phyloP scores from a whole-genome alignment of 257 asterid species.

The Primulina tabacum region DNA sequence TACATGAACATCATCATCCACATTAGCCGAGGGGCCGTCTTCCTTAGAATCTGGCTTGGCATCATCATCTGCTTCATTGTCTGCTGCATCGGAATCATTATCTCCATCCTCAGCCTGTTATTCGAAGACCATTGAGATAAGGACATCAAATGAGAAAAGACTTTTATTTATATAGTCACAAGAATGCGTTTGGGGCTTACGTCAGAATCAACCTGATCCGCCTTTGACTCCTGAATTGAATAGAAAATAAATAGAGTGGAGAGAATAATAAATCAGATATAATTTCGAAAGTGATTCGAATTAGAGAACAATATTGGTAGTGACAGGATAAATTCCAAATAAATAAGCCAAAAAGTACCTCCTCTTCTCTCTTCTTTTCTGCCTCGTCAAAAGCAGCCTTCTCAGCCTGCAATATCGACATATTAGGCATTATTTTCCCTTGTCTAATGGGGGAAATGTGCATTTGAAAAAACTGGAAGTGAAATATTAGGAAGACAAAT shows the following conservation, averaged over 20 bases:
- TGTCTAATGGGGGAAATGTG: not conserved
- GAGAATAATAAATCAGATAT: not conserved
- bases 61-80: not conserved
- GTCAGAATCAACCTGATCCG: conserved; percentile 56
- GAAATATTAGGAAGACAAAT: not conserved
- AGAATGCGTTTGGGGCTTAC: conserved; percentile 29
- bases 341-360: conserved; percentile 38
- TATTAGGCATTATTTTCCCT: conserved; percentile 1
- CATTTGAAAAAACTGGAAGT: conserved; percentile 1
- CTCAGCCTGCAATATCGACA: conserved; percentile 61
- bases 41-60: conserved; percentile 2
- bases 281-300: not conserved
- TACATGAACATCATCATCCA: conserved; percentile 14
- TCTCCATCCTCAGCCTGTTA: conserved; percentile 10
- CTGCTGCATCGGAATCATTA: not conserved
- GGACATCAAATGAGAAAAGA: not conserved
- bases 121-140: not conserved
- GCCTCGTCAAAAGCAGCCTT: conserved; percentile 92
- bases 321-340: not conserved
- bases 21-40: not conserved
- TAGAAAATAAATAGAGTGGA: not conserved
- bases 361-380: conserved; percentile 85
- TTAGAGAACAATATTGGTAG: not conserved
- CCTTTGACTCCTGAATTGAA: conserved; percentile 36
- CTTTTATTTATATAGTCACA: not conserved